Base-by-base conservation (phyloP, 164 flowering plant species). In the Echeveria elegans region DNA sequence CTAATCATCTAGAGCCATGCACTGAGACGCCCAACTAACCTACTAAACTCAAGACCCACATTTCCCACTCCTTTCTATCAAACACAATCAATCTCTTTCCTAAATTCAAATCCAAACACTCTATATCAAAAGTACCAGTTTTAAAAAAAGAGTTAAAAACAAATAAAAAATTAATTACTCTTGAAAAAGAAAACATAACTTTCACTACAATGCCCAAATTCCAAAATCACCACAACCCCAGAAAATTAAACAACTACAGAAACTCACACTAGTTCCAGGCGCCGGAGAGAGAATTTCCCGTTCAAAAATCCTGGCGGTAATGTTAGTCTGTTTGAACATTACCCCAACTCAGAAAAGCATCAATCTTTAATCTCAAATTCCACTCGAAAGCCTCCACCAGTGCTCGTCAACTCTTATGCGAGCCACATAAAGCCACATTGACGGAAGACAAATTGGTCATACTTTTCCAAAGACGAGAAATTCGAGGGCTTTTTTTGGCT, bases 201-300 rank as follows among this genome's bases (percentile, higher is more conserved):
- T 15, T 53, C 30, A 53, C 30, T 24, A 18, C 12, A 11, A 16
- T 26, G 32, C 61, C 61, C 32, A 26, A 56, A 56, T 56, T 14
- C 32, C 18, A 11, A 43, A 65, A 43, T n/a, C 5, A 24, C 29
- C 12, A 23, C 38, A n/a, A n/a, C 23, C 4, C 31, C 12, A 64
- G 52, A 28, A 12, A 66, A 16, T 15, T 18, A 66, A 19, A 30
- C 45, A 41, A 43, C n/a, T 6, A 11, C 31, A 50, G 56, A 16
- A 26, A 18, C 61, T 56, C 53, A 66, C 69, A 32, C 69, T 66
- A 19, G 69, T 66, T 30, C 69, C 69, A 31, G 69, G 69, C 8
- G 61, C 53, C 23, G 69, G 69, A 16, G 69, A 50, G 10, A 43
- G 16, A 66, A 66, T 66, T 50, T 66, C 60, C 30, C 69, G 61